Conservation (phyloP, 441 rosid species). For the Mallotus japonicus region DNA sequence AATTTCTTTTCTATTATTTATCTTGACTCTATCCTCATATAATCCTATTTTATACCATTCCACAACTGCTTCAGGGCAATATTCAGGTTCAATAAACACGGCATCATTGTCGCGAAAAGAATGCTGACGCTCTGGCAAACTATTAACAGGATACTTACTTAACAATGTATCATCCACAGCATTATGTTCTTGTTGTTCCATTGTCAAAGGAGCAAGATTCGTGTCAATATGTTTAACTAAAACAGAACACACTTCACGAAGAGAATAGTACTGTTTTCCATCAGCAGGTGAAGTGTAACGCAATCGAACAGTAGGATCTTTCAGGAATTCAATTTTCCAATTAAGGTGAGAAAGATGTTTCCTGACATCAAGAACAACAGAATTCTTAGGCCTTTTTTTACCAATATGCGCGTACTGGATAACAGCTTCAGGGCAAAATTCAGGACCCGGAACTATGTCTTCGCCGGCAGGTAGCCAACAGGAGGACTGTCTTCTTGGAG, state of each 20-base stretch:
- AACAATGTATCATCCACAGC: neutral
- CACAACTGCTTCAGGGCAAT: slow-evolving; percentile 46
- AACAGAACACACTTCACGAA: slow-evolving; percentile 44
- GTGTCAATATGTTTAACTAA: slow-evolving; percentile 23
- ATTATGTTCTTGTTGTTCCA: slow-evolving; percentile 21
- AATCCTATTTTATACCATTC: slow-evolving; percentile 35
- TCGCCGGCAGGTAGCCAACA: slow-evolving; percentile 46
- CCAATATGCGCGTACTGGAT: slow-evolving; percentile 27
- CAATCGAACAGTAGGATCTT: slow-evolving; percentile 25
- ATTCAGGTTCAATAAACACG: slow-evolving; percentile 29
- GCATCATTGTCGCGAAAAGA: slow-evolving; percentile 17
- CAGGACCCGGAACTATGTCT: slow-evolving; percentile 45
- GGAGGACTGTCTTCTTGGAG: slow-evolving; percentile 4
- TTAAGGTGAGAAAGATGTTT: slow-evolving; percentile 59
- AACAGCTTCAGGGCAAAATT: slow-evolving; percentile 51
- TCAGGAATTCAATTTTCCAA: slow-evolving; percentile 51
- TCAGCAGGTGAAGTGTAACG: slow-evolving; percentile 62
- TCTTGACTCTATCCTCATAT: slow-evolving; percentile 12
- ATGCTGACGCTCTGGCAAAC: slow-evolving; percentile 19
- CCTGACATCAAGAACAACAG: slow-evolving; percentile 29
- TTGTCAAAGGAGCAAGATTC: slow-evolving; percentile 7
- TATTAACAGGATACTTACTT: slow-evolving; percentile 10
- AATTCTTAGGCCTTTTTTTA: neutral
- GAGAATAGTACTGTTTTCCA: slow-evolving; percentile 51
- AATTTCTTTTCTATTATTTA: slow-evolving; percentile 4